Evolutionary conservation across 2,329 filamentous ascomycete genomes (phyloP).

Genomic region (Pyrenochaeta sp.): DNA sequence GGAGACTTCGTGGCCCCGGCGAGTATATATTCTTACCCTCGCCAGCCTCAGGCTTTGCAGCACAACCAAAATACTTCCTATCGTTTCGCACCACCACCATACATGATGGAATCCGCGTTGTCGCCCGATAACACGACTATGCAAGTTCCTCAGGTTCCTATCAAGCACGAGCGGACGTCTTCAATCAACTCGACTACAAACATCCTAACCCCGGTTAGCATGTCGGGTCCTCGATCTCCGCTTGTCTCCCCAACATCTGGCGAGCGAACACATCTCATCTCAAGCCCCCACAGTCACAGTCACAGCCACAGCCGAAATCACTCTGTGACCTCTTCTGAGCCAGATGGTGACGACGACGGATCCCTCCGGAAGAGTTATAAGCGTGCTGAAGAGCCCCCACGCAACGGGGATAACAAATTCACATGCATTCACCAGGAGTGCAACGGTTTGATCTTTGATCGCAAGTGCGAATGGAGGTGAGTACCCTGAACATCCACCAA

Average conservation of each 20-base stretch:
- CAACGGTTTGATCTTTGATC: constrained; percentile 73
- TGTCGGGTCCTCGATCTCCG: constrained; percentile 38
- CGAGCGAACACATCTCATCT: constrained; percentile 29
- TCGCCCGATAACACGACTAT: constrained; percentile 31
- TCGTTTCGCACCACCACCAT: constrained; percentile 13
- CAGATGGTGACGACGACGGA: constrained; percentile 39
- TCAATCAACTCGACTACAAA: constrained; percentile 40
- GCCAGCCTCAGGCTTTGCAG: constrained; percentile 42
- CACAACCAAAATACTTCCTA: constrained; percentile 32
- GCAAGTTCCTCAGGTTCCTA: constrained; percentile 24
- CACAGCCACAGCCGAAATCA: constrained; percentile 25
- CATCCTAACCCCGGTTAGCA: constrained; percentile 48
- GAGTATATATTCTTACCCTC: constrained; percentile 37
- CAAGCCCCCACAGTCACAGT: constrained; percentile 32
- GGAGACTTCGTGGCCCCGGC: constrained; percentile 34
- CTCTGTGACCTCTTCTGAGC: constrained; percentile 41
- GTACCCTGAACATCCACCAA: constrained; percentile 51
- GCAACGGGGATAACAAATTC: constrained; percentile 77
- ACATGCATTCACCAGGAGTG: constrained; percentile 76
- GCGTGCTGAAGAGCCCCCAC: constrained; percentile 61
- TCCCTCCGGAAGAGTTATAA: constrained; percentile 50
- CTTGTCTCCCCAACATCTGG: constrained; percentile 34
- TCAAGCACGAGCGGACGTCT: constrained; percentile 42
- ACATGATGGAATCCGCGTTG: constrained; percentile 38
- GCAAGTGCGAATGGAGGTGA: constrained; percentile 95